Evolutionary conservation across 208 protist genomes (phyloP).

Genomic region (Trypanosoma grayi): DNA sequence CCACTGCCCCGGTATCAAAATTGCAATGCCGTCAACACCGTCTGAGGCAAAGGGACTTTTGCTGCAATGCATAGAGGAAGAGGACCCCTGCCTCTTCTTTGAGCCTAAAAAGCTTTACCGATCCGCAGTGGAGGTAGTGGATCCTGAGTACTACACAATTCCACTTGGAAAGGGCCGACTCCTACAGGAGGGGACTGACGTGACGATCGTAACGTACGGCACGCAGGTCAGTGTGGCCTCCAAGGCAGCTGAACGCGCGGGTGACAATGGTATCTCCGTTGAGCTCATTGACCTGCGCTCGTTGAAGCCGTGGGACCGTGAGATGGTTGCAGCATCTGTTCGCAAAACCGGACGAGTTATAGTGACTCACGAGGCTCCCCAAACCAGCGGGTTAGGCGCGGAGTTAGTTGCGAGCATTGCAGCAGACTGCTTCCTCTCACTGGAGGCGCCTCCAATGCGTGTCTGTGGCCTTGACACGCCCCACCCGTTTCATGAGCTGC

Average conservation of each 20-base stretch:
- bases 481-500: conserved; percentile 95
- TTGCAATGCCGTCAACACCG: conserved; percentile 79
- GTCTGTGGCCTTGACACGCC: conserved; percentile 97
- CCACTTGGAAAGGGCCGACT: conserved; percentile 93
- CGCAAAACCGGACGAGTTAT: conserved; percentile 92
- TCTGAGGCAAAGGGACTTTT: conserved; percentile 89
- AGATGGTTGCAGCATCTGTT: conserved; percentile 91
- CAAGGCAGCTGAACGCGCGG: conserved; percentile 80
- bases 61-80: conserved; percentile 90
- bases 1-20: conserved; percentile 92
- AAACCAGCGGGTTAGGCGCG: conserved; percentile 94
- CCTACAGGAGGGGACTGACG: conserved; percentile 84
- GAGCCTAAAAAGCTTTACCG: conserved; percentile 97
- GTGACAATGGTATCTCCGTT: conserved; percentile 83
- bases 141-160: conserved; percentile 93
- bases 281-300: conserved; percentile 97
- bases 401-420: conserved; percentile 93
- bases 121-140: conserved; percentile 89
- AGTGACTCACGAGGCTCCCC: conserved; percentile 94
- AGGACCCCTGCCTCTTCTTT: conserved; percentile 96
- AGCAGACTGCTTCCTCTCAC: conserved; percentile 92
- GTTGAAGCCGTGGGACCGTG: conserved; percentile 94
- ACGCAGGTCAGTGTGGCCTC: conserved; percentile 79
- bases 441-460: conserved; percentile 95
- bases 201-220: conserved; percentile 96